Evolutionary conservation across 768 basidiomycete genomes (phyloP).

Genomic region (Boletellus ananas): DNA sequence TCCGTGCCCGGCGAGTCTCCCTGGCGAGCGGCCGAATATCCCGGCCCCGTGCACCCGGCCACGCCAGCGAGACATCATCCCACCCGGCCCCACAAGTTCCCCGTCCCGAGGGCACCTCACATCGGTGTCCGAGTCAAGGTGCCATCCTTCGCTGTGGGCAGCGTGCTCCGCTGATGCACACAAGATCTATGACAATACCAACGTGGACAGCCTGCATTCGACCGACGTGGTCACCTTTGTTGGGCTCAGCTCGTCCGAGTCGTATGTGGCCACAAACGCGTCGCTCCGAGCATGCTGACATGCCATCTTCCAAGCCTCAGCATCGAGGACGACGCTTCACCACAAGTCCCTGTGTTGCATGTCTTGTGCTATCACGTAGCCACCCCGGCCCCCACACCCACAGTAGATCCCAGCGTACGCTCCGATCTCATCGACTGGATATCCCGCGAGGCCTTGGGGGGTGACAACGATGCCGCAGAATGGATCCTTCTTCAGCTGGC

Average conservation of each 20-base stretch:
- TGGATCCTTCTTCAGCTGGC: constrained; percentile 65
- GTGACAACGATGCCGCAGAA: constrained; percentile 67
- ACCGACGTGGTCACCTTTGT: constrained; percentile 68
- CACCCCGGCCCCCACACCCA: not conserved
- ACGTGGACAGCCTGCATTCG: constrained; percentile 46
- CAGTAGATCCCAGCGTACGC: constrained; percentile 32
- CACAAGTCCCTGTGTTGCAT: constrained; percentile 62
- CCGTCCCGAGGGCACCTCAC: constrained; percentile 49
- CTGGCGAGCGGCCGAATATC: constrained; percentile 49
- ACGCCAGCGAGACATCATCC: constrained; percentile 20
- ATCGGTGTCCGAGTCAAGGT: constrained; percentile 77
- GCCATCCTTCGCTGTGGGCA: not conserved
- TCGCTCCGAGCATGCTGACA: constrained; percentile 13
- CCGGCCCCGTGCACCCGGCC: too few relatives aligned
- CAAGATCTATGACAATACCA: constrained; percentile 57
- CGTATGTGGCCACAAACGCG: constrained; percentile 41
- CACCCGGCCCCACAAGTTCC: constrained; percentile 59
- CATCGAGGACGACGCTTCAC: constrained; percentile 35
- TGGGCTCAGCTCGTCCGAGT: constrained; percentile 66
- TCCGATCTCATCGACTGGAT: constrained; percentile 68
- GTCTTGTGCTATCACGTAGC: constrained; percentile 46
- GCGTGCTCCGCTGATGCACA: constrained; percentile 2
- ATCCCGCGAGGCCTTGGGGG: constrained; percentile 62
- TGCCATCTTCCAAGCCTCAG: constrained; percentile 30
- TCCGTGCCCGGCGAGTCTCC: constrained; percentile 64